phyloP scores from a whole-genome alignment of 805 yeast species.

The Ogataea allantospora region DNA sequence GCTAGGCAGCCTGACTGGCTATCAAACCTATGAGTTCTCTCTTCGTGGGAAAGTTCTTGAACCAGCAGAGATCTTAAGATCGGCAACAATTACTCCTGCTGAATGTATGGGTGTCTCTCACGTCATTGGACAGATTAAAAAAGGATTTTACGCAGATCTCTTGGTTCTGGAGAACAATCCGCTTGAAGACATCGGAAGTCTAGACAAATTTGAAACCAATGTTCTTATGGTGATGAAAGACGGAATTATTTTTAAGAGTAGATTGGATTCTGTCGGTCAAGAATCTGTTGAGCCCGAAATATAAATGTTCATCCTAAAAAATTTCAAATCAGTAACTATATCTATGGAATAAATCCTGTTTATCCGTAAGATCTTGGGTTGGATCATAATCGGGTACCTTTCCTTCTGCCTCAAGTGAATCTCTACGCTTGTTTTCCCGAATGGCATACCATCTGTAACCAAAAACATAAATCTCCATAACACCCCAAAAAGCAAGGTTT shows the following conservation, averaged over 20 bases:
- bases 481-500: constrained; percentile 44
- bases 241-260: constrained; percentile 23
- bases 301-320: background rate
- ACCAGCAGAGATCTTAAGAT: constrained; percentile 26
- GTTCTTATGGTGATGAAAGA: constrained; percentile 26
- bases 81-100: constrained; percentile 32
- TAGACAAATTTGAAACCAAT: constrained; percentile 29
- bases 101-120: constrained; percentile 19
- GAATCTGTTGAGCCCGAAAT: background rate
- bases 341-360: constrained; percentile 26
- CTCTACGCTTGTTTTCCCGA: constrained; percentile 27
- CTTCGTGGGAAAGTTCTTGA: constrained; percentile 25
- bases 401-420: constrained; percentile 15
- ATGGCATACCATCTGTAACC: constrained; percentile 28
- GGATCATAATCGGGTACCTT: constrained; percentile 21
- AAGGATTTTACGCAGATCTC: constrained; percentile 29
- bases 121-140: constrained; percentile 28
- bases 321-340: constrained; percentile 25
- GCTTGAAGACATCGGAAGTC: constrained; percentile 23
- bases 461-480: constrained; percentile 18
- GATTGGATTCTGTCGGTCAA: constrained; percentile 3
- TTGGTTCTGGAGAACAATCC: constrained; percentile 27
- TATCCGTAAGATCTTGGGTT: constrained; percentile 29
- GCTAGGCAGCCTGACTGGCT: constrained; percentile 27
- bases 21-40: constrained; percentile 30